Conservation (phyloP, 2,329 filamentous ascomycete genomes). For the Neodidymelliopsis sp. region DNA sequence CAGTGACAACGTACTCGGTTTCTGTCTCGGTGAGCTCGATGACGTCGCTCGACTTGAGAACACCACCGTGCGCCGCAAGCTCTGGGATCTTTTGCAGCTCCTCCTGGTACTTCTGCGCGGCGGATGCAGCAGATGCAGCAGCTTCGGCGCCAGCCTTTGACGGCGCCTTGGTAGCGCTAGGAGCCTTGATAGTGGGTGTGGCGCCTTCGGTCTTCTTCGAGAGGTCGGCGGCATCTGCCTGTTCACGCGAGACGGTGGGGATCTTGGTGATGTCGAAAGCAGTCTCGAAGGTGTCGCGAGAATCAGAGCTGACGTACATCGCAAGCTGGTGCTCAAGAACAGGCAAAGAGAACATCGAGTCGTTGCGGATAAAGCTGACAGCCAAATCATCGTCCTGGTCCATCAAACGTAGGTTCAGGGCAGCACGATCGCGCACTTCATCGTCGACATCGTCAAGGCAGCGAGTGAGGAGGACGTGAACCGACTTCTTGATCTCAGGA, state of each 20-base stretch:
- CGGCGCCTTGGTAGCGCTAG: conserved; percentile 79
- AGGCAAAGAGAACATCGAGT: conserved; percentile 93
- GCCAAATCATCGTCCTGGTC: conserved; percentile 86
- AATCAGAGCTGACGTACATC: conserved; percentile 94
- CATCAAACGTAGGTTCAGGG: conserved; percentile 91
- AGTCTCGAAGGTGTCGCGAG: conserved; percentile 81
- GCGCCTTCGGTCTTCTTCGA: conserved; percentile 96
- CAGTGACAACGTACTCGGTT: conserved; percentile 93
- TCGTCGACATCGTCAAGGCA: conserved; percentile 98
- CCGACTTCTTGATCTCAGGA: conserved; percentile 94
- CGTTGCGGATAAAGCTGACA: conserved; percentile 89
- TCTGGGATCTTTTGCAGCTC: conserved; percentile 90
- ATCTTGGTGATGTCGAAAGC: conserved; percentile 93
- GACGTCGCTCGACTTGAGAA: conserved; percentile 87
- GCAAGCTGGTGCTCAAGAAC: conserved; percentile 97
- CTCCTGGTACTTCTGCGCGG: conserved; percentile 87
- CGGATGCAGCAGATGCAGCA: conserved; percentile 76
- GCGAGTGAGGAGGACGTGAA: conserved; percentile 87
- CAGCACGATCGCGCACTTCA: conserved; percentile 94
- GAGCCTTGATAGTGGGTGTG: conserved; percentile 91
- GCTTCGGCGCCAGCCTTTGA: conserved; percentile 74
- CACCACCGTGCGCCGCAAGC: conserved; percentile 84
- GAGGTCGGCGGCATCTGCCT: conserved; percentile 93
- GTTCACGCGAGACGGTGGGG: conserved; percentile 91
- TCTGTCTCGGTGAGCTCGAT: conserved; percentile 95